Percentiles rank a stretch among this genome's conserved stretches.
Conservation (phyloP, 2,329 filamentous ascomycete genomes). For the Diaporthe vaccinii region DNA sequence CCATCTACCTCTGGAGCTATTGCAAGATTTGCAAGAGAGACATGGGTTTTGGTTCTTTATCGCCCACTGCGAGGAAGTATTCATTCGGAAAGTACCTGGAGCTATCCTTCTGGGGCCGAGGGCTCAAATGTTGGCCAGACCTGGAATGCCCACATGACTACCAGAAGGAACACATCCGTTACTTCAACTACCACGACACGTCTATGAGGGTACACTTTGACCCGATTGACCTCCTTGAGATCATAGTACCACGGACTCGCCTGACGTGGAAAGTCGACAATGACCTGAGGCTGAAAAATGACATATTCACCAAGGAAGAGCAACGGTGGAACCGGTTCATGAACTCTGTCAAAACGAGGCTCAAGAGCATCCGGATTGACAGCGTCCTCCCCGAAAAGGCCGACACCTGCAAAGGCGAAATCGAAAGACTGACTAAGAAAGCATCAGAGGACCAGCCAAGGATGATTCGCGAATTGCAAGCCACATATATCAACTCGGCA, state of each 20-base stretch:
- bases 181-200: conserved; percentile 90
- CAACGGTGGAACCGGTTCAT: conserved; percentile 90
- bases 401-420: conserved; percentile 84
- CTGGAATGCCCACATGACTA: conserved; percentile 89
- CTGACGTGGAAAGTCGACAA: conserved; percentile 99
- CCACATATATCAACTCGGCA: conserved; percentile 91
- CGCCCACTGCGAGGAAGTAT: conserved; percentile 95
- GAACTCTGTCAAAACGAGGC: conserved; percentile 83
- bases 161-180: conserved; percentile 91
- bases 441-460: conserved; percentile 86
- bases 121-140: conserved; percentile 79
- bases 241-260: conserved; percentile 88
- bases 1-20: conserved; percentile 97
- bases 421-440: conserved; percentile 82
- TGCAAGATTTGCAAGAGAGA: conserved; percentile 94
- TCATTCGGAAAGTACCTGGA: conserved; percentile 99
- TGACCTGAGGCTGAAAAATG: conserved; percentile 92
- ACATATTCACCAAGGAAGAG: conserved; percentile 85
- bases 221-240: conserved; percentile 90
- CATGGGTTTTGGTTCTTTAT: conserved; percentile 91
- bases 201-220: conserved; percentile 94
- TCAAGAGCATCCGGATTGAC: conserved; percentile 91
- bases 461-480: conserved; percentile 83
- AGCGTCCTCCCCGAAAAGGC: conserved; percentile 90
- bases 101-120: conserved; percentile 93